phyloP scores from a whole-genome alignment of 2,329 filamentous ascomycete genomes.

The Emergomyces africanus region DNA sequence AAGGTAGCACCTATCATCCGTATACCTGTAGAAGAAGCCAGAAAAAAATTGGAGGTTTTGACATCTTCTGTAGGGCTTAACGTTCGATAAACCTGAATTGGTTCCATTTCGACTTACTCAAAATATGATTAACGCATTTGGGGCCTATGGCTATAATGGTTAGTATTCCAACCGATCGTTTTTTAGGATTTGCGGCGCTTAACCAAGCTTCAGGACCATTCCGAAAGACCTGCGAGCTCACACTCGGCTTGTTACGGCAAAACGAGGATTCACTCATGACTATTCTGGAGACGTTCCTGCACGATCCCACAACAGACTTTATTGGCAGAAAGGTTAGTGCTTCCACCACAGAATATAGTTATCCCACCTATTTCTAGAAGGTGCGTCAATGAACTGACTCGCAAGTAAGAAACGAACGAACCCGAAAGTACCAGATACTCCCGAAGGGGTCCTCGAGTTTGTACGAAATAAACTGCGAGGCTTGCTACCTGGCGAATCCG shows the following conservation, averaged over 20 bases:
- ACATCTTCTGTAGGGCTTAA: slow-evolving; percentile 46
- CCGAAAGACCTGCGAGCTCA: slow-evolving; percentile 78
- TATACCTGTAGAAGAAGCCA: slow-evolving; percentile 3
- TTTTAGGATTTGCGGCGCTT: neutral
- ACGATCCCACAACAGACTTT: slow-evolving; percentile 91
- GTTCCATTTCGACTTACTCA: slow-evolving; percentile 96
- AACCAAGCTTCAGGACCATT: slow-evolving; percentile 50
- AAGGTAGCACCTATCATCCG: slow-evolving; percentile 38
- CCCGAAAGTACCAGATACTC: slow-evolving; percentile 48
- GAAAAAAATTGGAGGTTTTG: slow-evolving; percentile 4
- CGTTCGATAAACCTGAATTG: slow-evolving; percentile 85
- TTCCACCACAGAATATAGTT: neutral
- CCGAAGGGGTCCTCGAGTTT: slow-evolving; percentile 72
- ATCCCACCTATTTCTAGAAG: neutral
- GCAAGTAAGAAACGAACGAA: slow-evolving; percentile 38
- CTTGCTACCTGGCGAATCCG: slow-evolving; percentile 71
- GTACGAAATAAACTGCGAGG: slow-evolving; percentile 80
- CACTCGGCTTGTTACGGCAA: slow-evolving; percentile 67
- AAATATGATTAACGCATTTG: slow-evolving; percentile 98
- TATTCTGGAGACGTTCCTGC: slow-evolving; percentile 90
- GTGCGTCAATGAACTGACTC: slow-evolving; percentile 1
- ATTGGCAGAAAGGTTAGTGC: slow-evolving; percentile 53
- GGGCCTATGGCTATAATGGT: slow-evolving; percentile 80
- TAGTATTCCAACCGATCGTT: slow-evolving; percentile 3
- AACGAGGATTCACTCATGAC: slow-evolving; percentile 97